Conservation (phyloP, 768 basidiomycete genomes). For the Boletus insuetus region DNA sequence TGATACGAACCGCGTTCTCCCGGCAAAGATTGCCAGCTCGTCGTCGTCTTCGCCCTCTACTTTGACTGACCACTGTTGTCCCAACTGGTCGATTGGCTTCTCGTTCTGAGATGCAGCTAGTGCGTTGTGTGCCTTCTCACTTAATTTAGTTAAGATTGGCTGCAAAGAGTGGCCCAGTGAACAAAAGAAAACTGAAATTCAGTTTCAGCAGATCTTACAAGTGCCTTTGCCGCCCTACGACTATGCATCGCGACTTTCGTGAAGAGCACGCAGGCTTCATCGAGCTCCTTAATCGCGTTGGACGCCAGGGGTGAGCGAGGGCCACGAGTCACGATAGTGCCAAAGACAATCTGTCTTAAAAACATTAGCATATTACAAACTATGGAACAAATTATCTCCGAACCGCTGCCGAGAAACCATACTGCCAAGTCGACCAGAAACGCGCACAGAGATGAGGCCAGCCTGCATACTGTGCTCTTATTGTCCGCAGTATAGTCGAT, state of each 20-base stretch:
- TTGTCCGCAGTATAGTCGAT: slow-evolving; percentile 51
- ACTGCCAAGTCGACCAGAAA: slow-evolving; percentile 66
- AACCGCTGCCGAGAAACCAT: slow-evolving; percentile 54
- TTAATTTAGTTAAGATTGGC: slow-evolving; percentile 59
- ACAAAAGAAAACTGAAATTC: not conserved
- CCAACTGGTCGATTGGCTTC: slow-evolving; percentile 25
- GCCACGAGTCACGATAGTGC: slow-evolving; percentile 72
- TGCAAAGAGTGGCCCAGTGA: slow-evolving; percentile 4
- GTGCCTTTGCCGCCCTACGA: slow-evolving; percentile 61
- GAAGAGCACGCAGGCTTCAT: slow-evolving; percentile 66
- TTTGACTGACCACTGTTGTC: slow-evolving; percentile 51
- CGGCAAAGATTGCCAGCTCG: slow-evolving; percentile 68
- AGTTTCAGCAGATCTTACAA: slow-evolving; percentile 41
- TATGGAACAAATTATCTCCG: slow-evolving; percentile 10
- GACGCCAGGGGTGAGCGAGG: slow-evolving; percentile 66
- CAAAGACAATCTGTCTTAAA: slow-evolving; percentile 62
- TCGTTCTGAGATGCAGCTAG: slow-evolving; percentile 43
- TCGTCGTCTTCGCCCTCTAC: slow-evolving; percentile 52
- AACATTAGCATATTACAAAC: not conserved
- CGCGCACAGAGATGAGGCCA: slow-evolving; percentile 49
- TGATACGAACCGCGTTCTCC: slow-evolving; percentile 61
- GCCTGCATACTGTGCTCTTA: slow-evolving; percentile 45
- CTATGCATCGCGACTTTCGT: slow-evolving; percentile 55
- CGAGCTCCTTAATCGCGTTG: slow-evolving; percentile 67
- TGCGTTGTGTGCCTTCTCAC: slow-evolving; percentile 64